Base-by-base conservation (phyloP, 2,329 filamentous ascomycete genomes). In the Colletotrichum incanum region DNA sequence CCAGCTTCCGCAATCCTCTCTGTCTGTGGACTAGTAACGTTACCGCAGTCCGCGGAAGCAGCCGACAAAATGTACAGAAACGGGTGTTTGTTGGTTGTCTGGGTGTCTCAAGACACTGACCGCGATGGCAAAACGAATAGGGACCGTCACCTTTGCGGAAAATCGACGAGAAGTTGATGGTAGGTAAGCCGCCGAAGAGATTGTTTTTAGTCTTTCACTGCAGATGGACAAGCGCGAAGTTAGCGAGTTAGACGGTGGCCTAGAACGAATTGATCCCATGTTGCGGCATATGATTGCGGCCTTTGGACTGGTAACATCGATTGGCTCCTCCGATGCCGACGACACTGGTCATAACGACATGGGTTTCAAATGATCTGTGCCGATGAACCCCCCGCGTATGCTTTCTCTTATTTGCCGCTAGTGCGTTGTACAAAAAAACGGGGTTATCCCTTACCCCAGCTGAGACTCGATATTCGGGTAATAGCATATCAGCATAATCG, bases 331-430 rank as follows among this genome's bases (percentile, higher is more conserved):
- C 28, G 28, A 34, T 34, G 52, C 20, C 16, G 18, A 55, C 20
- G 18, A 54, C 3, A 9, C 54, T 11, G 7, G n/a, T 20, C 37
- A 41, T 41, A 6, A 41, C 14, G 8, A 26, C 26, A 3, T 20
- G n/a, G 37, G 55, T 41, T 58, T 41, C 34, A 41, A 41, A 58
- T 41, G 7, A 58, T 20, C 34, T 28, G 55, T 56, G 54, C 34
- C 14, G 9, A 41, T 26, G 7, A 23, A 58, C n/a, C 50, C 50
- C 28, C 28, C 28, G 50, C 16, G 6, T 34, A 5, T 18, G 7
- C 37, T 16, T 23, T 39, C 16, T 12, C 54, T 26, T 39, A 2
- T 18, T 26, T 41, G 16, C 6, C 20, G 31, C n/a, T 26, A 58
- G 31, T 56, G 34, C 34, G 16, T 8, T 49, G 14, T 18, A 34